Conservation (phyloP, 1,139 yeast genomes). For the Waltiozyma sp. region DNA sequence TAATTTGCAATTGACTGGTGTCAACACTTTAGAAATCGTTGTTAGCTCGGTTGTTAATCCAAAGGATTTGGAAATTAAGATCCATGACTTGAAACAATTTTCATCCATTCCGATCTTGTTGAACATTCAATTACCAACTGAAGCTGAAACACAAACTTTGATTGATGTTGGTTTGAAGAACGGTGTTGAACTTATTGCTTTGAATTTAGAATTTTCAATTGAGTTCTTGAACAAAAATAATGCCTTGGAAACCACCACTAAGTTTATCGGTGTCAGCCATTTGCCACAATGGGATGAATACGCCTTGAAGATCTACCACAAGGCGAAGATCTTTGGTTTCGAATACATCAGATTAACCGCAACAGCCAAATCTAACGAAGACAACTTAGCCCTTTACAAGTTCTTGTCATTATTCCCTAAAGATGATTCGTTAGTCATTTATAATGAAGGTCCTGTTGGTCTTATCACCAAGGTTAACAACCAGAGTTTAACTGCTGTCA, state of each 20-base stretch:
- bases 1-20: conserved; percentile 31
- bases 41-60: conserved; percentile 51
- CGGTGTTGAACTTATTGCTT: conserved; percentile 46
- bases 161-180: conserved; percentile 56
- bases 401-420: conserved; percentile 37
- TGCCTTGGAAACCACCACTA: conserved; percentile 45
- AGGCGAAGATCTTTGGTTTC: conserved; percentile 53
- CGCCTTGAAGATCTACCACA: conserved; percentile 64
- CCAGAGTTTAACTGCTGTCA: conserved; percentile 70
- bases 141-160: conserved; percentile 26
- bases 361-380: conserved; percentile 21
- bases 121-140: conserved; percentile 32
- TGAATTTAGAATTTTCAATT: conserved; percentile 35
- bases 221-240: conserved; percentile 29
- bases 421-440: conserved; percentile 50
- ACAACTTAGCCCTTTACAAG: conserved; percentile 44
- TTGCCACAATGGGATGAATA: conserved; percentile 36
- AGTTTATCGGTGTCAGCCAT: conserved; percentile 59
- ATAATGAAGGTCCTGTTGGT: conserved; percentile 72
- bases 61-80: conserved; percentile 60
- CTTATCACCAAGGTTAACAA: conserved; percentile 73
- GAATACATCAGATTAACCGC: conserved; percentile 72
- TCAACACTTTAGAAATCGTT: conserved; percentile 74
- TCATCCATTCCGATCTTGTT: conserved; percentile 70
- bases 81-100: conserved; percentile 54